These are phyloP conservation scores for Leccinum pachyderme DNA, from an alignment of 1,284 basidiomycete species.

Conservation along the genomic window DNA sequence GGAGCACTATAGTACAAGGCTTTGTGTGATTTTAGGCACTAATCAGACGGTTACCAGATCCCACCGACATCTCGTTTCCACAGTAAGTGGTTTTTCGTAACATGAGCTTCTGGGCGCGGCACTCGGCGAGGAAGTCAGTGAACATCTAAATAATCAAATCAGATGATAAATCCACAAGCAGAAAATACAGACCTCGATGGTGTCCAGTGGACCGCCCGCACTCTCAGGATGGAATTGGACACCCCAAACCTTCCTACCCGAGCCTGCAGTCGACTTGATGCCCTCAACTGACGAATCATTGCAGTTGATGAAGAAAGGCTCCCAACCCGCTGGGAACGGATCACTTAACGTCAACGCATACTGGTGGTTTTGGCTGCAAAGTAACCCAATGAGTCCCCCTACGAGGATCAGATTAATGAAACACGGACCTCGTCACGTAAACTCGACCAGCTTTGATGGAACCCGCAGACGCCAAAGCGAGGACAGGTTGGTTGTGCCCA, in stretches of 20 bases:
- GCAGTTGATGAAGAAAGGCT: slow-evolving; percentile 97
- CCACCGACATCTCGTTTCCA: background rate
- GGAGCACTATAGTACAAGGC: too few species aligned
- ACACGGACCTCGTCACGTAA: slow-evolving; percentile 85
- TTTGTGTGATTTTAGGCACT: too few species aligned
- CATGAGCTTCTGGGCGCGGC: slow-evolving; percentile 55
- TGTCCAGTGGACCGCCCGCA: slow-evolving; percentile 89
- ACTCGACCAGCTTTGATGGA: slow-evolving; percentile 94
- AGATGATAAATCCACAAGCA: background rate
- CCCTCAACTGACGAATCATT: slow-evolving; percentile 98
- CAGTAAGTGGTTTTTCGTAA: slow-evolving; percentile 16
- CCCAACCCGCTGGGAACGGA: slow-evolving; percentile 93
- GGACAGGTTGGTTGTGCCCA: slow-evolving; percentile 98
- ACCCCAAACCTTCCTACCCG: slow-evolving; percentile 90
- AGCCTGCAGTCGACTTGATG: slow-evolving; percentile 87
- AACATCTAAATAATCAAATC: slow-evolving; percentile 66
- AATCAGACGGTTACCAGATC: too few species aligned
- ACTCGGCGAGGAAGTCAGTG: slow-evolving; percentile 84
- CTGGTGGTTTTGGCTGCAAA: slow-evolving; percentile 85
- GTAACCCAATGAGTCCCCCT: slow-evolving; percentile 1
- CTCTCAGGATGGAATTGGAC: slow-evolving; percentile 97
- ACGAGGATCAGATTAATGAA: background rate
- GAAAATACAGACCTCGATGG: slow-evolving; percentile 71
- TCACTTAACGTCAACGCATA: slow-evolving; percentile 92
- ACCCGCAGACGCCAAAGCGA: slow-evolving; percentile 87